These are phyloP conservation scores for Scenedesmus sp. DNA, from an alignment of 163 green algal species.

Conservation along the genomic window DNA sequence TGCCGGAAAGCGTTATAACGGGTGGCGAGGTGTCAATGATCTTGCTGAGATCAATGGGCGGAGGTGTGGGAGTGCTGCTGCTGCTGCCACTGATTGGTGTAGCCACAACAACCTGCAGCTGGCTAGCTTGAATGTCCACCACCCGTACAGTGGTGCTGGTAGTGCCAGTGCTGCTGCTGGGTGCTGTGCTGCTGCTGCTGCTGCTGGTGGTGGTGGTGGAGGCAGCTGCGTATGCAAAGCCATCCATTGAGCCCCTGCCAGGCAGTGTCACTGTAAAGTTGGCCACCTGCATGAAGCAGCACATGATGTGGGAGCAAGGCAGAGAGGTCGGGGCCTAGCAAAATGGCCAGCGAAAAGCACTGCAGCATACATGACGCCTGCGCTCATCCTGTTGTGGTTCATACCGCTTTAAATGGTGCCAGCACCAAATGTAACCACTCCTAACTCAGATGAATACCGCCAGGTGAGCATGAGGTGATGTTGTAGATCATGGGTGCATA, in stretches of 20 bases:
- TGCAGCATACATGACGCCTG: neutral
- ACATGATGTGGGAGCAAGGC: neutral
- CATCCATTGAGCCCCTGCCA: neutral
- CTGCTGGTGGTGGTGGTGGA: neutral
- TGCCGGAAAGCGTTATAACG: slow-evolving; percentile 46
- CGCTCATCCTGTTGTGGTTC: neutral
- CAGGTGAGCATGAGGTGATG: too few relatives aligned
- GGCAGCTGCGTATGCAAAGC: neutral
- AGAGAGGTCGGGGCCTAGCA: neutral
- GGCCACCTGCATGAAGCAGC: neutral
- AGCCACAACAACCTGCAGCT: slow-evolving; percentile 31
- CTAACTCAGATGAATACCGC: too few relatives aligned
- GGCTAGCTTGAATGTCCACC: slow-evolving; percentile 9
- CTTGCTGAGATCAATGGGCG: slow-evolving; percentile 20
- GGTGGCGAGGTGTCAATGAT: slow-evolving; percentile 49
- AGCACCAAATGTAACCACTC: too few relatives aligned
- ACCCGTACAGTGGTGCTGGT: neutral
- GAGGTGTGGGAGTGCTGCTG: neutral
- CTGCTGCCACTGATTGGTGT: slow-evolving; percentile 7
- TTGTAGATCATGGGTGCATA: too few relatives aligned
- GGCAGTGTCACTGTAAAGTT: slow-evolving; percentile 38
- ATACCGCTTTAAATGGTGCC: too few relatives aligned
- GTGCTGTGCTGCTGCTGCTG: neutral
- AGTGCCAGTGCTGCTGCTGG: neutral
- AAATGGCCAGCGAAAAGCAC: neutral